Conservation (phyloP, 192 early-diverging fungal species). For the Rhizoclosmatium globosum region DNA sequence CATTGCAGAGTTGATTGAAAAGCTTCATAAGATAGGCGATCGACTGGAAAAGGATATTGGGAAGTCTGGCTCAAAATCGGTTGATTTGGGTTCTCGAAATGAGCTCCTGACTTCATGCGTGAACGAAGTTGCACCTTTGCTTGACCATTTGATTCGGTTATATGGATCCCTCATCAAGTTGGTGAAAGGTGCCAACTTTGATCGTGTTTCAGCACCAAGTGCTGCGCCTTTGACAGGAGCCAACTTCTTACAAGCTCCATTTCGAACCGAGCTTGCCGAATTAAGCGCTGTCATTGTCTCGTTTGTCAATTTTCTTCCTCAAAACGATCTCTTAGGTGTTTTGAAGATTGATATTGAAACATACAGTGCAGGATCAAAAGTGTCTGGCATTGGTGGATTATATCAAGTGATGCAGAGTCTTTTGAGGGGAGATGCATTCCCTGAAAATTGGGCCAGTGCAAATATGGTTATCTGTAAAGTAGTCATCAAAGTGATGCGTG, state of each 20-base stretch:
- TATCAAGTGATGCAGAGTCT: slow-evolving; percentile 43
- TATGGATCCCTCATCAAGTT: background rate
- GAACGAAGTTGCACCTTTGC: slow-evolving; percentile 11
- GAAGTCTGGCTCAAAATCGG: background rate
- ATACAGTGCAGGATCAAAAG: background rate
- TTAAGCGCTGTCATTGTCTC: slow-evolving; percentile 46
- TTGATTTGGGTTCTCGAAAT: background rate
- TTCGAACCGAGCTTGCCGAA: slow-evolving; percentile 37
- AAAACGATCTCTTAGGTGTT: background rate
- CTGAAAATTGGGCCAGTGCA: slow-evolving; percentile 46
- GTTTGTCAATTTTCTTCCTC: slow-evolving; percentile 44
- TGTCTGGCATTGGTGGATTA: background rate
- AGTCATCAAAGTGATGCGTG: slow-evolving; percentile 39
- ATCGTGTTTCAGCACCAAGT: background rate
- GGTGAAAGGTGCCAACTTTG: background rate
- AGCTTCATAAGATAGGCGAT: slow-evolving; percentile 42
- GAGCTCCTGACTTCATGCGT: slow-evolving; percentile 27
- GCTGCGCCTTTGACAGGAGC: background rate
- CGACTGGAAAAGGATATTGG: slow-evolving; percentile 5
- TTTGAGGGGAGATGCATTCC: slow-evolving; percentile 47
- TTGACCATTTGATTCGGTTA: slow-evolving; percentile 18
- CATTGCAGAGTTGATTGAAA: slow-evolving; percentile 50
- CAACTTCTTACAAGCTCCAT: background rate
- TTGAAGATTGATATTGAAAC: slow-evolving; percentile 8
- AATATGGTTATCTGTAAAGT: slow-evolving; percentile 50